phyloP scores from a whole-genome alignment of 805 yeast genomes.

The Schwanniomyces pseudopolymorphus region DNA sequence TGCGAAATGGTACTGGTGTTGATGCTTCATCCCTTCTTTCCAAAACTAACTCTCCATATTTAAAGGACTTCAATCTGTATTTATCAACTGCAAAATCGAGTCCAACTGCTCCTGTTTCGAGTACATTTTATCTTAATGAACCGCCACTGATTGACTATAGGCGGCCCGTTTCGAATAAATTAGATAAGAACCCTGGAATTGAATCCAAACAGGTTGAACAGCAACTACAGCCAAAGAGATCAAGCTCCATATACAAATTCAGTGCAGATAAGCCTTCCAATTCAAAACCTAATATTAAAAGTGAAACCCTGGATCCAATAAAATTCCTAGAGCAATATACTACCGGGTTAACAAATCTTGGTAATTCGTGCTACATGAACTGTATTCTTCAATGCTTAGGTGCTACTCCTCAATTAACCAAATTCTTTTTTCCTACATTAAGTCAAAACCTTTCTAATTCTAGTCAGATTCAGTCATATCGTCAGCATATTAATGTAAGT shows the following conservation, averaged over 20 bases:
- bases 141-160: neutral
- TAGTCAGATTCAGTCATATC: constrained; percentile 47
- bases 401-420: constrained; percentile 66
- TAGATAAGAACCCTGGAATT: neutral
- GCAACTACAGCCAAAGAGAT: constrained; percentile 1
- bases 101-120: constrained; percentile 17
- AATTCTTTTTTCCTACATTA: constrained; percentile 50
- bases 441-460: constrained; percentile 15
- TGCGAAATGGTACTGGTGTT: neutral
- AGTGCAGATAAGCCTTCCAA: neutral
- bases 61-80: constrained; percentile 31
- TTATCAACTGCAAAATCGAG: constrained; percentile 25
- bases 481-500: constrained; percentile 65
- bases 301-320: neutral
- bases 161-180: neutral
- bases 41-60: constrained; percentile 18
- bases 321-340: constrained; percentile 39
- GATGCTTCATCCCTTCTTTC: neutral
- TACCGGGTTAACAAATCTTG: constrained; percentile 77
- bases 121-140: constrained; percentile 7
- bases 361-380: constrained; percentile 93
- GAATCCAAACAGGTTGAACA: constrained; percentile 5
- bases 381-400: constrained; percentile 83
- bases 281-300: neutral
- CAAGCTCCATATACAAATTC: neutral